Conservation (phyloP, 768 basidiomycete genomes). For the Boletus rubescentipes region DNA sequence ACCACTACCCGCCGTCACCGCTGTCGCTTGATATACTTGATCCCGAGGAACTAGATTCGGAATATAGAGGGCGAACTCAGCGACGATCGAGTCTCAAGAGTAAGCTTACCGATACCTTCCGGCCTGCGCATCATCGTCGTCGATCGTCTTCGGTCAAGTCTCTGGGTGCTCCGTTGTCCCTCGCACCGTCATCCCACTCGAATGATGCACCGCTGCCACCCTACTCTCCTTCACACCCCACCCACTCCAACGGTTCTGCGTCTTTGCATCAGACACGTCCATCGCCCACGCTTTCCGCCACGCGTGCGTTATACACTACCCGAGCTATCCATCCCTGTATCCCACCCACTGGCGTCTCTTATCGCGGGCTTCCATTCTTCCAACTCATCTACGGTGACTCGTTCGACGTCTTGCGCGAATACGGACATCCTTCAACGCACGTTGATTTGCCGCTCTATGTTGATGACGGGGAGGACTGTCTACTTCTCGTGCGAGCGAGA, state of each 20-base stretch:
- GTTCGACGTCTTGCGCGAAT: slow-evolving; percentile 70
- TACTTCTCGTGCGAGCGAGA: slow-evolving; percentile 65
- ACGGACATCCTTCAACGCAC: slow-evolving; percentile 76
- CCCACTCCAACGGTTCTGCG: slow-evolving; percentile 15
- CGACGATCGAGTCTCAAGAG: slow-evolving; percentile 34
- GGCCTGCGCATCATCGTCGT: slow-evolving; percentile 33
- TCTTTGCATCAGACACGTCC: slow-evolving; percentile 20
- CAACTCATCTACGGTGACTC: slow-evolving; percentile 59
- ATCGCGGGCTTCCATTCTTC: slow-evolving; percentile 78
- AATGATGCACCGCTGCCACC: slow-evolving; percentile 23
- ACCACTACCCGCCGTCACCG: slow-evolving; percentile 28
- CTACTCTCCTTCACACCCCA: slow-evolving; percentile 22
- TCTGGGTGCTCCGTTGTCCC: slow-evolving; percentile 31
- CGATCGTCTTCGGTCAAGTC: slow-evolving; percentile 35
- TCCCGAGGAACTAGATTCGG: slow-evolving; percentile 24
- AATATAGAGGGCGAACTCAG: slow-evolving; percentile 26
- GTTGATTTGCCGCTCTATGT: slow-evolving; percentile 73
- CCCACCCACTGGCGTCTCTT: slow-evolving; percentile 62
- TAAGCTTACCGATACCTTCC: slow-evolving; percentile 33
- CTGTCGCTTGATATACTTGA: slow-evolving; percentile 25
- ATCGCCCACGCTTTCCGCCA: slow-evolving; percentile 26
- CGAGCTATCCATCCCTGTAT: slow-evolving; percentile 66
- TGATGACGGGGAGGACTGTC: slow-evolving; percentile 74
- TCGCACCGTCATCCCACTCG: slow-evolving; percentile 22
- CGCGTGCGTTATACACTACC: slow-evolving; percentile 61